Conservation (phyloP, 345 rosid species). For the Eucalyptus lansdowneana region DNA sequence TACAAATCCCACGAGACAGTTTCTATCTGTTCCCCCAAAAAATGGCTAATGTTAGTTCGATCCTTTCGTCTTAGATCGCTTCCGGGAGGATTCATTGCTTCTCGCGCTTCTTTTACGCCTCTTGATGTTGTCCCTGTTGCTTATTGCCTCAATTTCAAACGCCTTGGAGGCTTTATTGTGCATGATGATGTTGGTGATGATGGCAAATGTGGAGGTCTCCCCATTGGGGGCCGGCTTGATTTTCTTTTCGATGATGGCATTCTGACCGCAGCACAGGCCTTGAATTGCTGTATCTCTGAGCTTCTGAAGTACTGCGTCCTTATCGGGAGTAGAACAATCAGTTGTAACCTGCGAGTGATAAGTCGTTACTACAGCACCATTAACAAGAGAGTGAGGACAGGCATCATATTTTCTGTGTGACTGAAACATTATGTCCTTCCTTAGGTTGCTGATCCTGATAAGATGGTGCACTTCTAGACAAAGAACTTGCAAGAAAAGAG, state of each 20-base stretch:
- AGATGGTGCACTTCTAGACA: not conserved
- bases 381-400: not conserved
- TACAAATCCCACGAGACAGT: not conserved
- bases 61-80: not conserved
- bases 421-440: not conserved
- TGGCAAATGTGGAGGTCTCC: constrained; percentile 41
- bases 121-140: constrained; percentile 41
- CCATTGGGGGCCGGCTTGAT: constrained; percentile 24
- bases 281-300: constrained; percentile 46
- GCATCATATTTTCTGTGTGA: not conserved
- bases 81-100: not conserved
- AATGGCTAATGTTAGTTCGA: not conserved
- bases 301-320: constrained; percentile 23
- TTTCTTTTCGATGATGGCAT: constrained; percentile 28
- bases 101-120: constrained; percentile 20
- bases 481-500: not conserved
- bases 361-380: not conserved
- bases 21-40: not conserved
- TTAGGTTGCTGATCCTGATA: not conserved
- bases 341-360: constrained; percentile 27
- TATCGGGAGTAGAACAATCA: constrained; percentile 22
- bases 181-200: constrained; percentile 43
- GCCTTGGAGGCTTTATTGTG: constrained; percentile 7
- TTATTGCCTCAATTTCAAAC: constrained; percentile 11
- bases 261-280: constrained; percentile 43